Evolutionary conservation across 176 grass and related monocot genomes (phyloP).

Genomic region (Musa acuminata): DNA sequence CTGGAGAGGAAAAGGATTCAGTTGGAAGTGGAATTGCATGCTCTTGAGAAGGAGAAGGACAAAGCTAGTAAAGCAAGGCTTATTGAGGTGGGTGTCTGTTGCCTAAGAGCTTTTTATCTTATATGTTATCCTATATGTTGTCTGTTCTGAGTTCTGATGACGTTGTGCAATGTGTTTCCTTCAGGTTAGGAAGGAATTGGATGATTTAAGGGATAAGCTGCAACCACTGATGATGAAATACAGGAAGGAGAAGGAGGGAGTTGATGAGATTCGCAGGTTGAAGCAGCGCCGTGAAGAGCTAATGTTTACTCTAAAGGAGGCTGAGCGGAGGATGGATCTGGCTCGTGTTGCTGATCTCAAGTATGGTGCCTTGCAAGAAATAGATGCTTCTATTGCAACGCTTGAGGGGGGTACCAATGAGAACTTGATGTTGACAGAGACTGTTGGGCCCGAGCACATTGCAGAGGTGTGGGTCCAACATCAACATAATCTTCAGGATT

Average conservation of each 20-base stretch:
- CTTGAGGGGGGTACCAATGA: slow-evolving; percentile 44
- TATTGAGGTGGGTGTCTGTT: slow-evolving; percentile 19
- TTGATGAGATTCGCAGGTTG: slow-evolving; percentile 43
- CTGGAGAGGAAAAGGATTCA: slow-evolving; percentile 38
- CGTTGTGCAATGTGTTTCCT: not conserved
- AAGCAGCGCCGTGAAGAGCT: slow-evolving; percentile 56
- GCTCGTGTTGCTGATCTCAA: slow-evolving; percentile 54
- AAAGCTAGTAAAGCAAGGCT: slow-evolving; percentile 44
- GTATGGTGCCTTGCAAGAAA: slow-evolving; percentile 41
- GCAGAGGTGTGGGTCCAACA: slow-evolving; percentile 36
- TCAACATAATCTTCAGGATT: not conserved
- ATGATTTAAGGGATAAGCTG: slow-evolving; percentile 52
- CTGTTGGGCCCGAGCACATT: slow-evolving; percentile 58
- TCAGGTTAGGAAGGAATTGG: slow-evolving; percentile 52
- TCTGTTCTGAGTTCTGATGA: not conserved
- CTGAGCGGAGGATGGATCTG: slow-evolving; percentile 49
- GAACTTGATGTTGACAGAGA: slow-evolving; percentile 48
- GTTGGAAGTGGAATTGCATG: slow-evolving; percentile 34
- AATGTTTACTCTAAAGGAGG: slow-evolving; percentile 37
- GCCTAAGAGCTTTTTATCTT: not conserved
- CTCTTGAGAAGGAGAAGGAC: slow-evolving; percentile 43
- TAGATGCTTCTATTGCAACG: slow-evolving; percentile 37
- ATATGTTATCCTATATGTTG: not conserved
- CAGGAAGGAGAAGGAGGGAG: slow-evolving; percentile 49
- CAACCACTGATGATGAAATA: slow-evolving; percentile 43